Evolutionary conservation across 2,329 filamentous ascomycete species (phyloP).

Genomic region (Coniella lustricola): DNA sequence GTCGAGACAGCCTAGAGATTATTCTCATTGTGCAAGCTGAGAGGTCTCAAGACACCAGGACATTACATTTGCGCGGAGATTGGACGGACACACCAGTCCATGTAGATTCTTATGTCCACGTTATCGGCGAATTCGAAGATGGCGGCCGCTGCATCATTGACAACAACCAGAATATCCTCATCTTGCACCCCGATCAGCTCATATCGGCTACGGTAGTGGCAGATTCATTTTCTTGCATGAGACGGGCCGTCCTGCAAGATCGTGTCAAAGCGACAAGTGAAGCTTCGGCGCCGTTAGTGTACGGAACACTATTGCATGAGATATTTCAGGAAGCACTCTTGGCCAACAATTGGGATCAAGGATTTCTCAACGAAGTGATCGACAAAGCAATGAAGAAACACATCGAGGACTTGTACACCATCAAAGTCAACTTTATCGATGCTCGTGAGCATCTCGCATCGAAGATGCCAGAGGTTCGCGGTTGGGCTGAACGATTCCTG

Average conservation of each 20-base stretch:
- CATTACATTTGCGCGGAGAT: slow-evolving; percentile 71
- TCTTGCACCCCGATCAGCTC: slow-evolving; percentile 90
- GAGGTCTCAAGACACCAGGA: slow-evolving; percentile 55
- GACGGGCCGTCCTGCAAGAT: slow-evolving; percentile 88
- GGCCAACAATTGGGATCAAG: slow-evolving; percentile 70
- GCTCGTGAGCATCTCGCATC: slow-evolving; percentile 74
- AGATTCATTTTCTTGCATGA: slow-evolving; percentile 89
- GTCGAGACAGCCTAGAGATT: slow-evolving; percentile 62
- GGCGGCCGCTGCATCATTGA: slow-evolving; percentile 73
- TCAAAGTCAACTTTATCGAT: slow-evolving; percentile 65
- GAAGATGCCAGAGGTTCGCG: slow-evolving; percentile 73
- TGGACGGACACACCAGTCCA: slow-evolving; percentile 80
- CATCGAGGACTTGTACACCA: slow-evolving; percentile 82
- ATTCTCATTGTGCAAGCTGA: slow-evolving; percentile 79
- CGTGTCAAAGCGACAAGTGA: slow-evolving; percentile 86
- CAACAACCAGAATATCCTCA: slow-evolving; percentile 74
- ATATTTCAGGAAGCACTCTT: slow-evolving; percentile 88
- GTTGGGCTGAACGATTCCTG: slow-evolving; percentile 81
- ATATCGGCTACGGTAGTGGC: slow-evolving; percentile 92
- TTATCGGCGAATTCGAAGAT: slow-evolving; percentile 70
- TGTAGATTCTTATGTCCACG: slow-evolving; percentile 71
- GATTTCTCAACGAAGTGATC: slow-evolving; percentile 61
- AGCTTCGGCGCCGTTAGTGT: slow-evolving; percentile 72
- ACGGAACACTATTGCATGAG: slow-evolving; percentile 90
- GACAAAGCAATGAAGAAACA: slow-evolving; percentile 65